phyloP scores from a whole-genome alignment of 768 basidiomycete species.

The Melanogaster broomeanus region DNA sequence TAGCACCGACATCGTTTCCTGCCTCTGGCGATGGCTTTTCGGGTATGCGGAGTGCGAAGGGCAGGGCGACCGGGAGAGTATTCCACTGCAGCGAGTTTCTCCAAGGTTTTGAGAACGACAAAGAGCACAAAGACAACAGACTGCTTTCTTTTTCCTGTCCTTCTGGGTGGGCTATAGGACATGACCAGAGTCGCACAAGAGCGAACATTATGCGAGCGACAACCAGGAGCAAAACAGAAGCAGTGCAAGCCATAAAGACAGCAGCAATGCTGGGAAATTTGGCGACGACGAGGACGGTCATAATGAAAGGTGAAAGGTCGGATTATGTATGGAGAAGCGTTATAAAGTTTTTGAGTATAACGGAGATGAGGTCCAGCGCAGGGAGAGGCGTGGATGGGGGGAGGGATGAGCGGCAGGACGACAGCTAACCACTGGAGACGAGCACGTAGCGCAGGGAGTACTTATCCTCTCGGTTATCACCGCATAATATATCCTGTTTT shows the following conservation, averaged over 20 bases:
- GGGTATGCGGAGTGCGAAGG: slow-evolving; percentile 20
- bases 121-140: background rate
- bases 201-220: slow-evolving; percentile 31
- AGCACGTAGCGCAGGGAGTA: slow-evolving; percentile 20
- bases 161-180: slow-evolving; percentile 13
- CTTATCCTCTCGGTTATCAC: slow-evolving; percentile 30
- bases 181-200: slow-evolving; percentile 29
- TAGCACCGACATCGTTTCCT: slow-evolving; percentile 6
- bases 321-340: slow-evolving; percentile 4
- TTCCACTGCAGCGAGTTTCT: slow-evolving; percentile 25
- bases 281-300: slow-evolving; percentile 34
- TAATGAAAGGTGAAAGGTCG: slow-evolving; percentile 6
- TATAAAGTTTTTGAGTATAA: slow-evolving; percentile 15
- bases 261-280: slow-evolving; percentile 30
- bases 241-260: slow-evolving; percentile 33
- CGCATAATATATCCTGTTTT: slow-evolving; percentile 7
- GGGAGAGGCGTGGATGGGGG: slow-evolving; percentile 4
- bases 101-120: slow-evolving; percentile 13
- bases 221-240: slow-evolving; percentile 28
- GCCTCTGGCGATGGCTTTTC: slow-evolving; percentile 21
- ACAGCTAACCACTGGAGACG: slow-evolving; percentile 12
- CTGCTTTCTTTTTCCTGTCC: slow-evolving; percentile 15
- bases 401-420: slow-evolving; percentile 5
- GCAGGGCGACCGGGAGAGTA: slow-evolving; percentile 28
- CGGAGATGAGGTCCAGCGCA: slow-evolving; percentile 27